phyloP scores from a whole-genome alignment of 2,329 filamentous ascomycete genomes.

The Zasmidium cellare region DNA sequence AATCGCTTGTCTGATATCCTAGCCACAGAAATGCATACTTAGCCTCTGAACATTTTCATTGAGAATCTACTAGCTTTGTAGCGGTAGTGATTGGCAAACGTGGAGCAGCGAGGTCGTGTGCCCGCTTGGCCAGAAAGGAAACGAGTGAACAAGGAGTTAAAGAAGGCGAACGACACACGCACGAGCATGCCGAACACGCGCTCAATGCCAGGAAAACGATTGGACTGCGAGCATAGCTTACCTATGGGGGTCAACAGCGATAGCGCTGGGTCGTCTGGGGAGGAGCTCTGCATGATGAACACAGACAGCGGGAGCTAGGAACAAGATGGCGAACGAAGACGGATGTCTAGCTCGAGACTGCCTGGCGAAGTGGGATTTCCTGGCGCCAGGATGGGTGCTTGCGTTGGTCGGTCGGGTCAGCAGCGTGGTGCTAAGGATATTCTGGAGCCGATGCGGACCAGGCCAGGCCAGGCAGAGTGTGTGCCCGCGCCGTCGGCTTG shows the following conservation, averaged over 20 bases:
- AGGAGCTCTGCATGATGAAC: slow-evolving; percentile 13
- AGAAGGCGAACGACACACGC: not conserved
- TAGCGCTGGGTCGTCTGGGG: slow-evolving; percentile 15
- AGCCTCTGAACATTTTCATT: slow-evolving; percentile 15
- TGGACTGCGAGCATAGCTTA: slow-evolving; percentile 25
- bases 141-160: not conserved
- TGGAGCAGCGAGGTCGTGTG: slow-evolving; percentile 12
- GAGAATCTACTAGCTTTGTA: not conserved
- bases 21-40: slow-evolving; percentile 18
- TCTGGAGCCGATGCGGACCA: not conserved
- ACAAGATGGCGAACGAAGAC: not conserved
- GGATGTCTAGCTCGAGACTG: too few species aligned
- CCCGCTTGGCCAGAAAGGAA: not conserved
- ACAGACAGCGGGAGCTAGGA: slow-evolving; percentile 5
- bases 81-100: not conserved
- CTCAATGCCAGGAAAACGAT: slow-evolving; percentile 17
- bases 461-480: not conserved
- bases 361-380: too few species aligned
- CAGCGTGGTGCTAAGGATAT: not conserved
- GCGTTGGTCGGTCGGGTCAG: not conserved
- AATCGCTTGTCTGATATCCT: slow-evolving; percentile 52
- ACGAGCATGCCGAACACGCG: slow-evolving; percentile 20
- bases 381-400: not conserved
- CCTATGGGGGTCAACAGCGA: slow-evolving; percentile 35
- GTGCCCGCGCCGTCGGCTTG: not conserved